Evolutionary conservation across 108 stramenopile genomes (phyloP).

Genomic region (Aurantiochytrium sp.): DNA sequence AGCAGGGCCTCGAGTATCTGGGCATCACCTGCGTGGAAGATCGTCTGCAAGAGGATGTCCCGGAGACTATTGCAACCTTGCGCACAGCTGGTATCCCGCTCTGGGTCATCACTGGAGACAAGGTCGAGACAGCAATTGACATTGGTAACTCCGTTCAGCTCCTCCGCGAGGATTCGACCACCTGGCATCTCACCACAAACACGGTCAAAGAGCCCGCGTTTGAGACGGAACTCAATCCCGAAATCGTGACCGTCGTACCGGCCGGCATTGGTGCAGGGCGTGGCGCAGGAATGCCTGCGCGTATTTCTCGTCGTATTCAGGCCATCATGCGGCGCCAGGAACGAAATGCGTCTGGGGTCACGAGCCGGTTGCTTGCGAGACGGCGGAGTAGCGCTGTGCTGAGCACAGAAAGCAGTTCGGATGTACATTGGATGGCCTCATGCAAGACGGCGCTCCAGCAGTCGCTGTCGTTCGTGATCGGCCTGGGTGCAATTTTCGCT

Average conservation of each 20-base stretch:
- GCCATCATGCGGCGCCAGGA: no score
- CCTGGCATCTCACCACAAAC: not conserved
- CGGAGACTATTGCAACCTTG: slow-evolving; percentile 79
- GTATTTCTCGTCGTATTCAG: no score
- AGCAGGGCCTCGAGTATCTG: slow-evolving; percentile 70
- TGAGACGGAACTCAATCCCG: not conserved
- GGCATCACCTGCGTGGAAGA: slow-evolving; percentile 97
- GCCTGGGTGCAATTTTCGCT: no score
- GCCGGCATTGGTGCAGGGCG: not conserved
- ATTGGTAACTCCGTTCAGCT: slow-evolving; percentile 86
- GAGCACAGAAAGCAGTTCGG: no score
- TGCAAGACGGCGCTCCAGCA: no score
- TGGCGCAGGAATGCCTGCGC: no score
- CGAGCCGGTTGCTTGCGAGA: no score
- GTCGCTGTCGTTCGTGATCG: no score
- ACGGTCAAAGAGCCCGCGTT: not conserved
- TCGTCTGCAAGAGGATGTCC: slow-evolving; percentile 86
- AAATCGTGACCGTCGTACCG: not conserved
- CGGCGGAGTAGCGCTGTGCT: no score
- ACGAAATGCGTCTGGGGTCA: no score
- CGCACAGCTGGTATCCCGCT: slow-evolving; percentile 84
- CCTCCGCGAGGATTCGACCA: slow-evolving; percentile 22
- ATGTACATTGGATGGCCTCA: no score
- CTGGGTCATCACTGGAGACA: slow-evolving; percentile 97
- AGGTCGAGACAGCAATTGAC: slow-evolving; percentile 92